Evolutionary conservation across 257 asterid genomes (phyloP).

Genomic region (Solanum chiquidenum): DNA sequence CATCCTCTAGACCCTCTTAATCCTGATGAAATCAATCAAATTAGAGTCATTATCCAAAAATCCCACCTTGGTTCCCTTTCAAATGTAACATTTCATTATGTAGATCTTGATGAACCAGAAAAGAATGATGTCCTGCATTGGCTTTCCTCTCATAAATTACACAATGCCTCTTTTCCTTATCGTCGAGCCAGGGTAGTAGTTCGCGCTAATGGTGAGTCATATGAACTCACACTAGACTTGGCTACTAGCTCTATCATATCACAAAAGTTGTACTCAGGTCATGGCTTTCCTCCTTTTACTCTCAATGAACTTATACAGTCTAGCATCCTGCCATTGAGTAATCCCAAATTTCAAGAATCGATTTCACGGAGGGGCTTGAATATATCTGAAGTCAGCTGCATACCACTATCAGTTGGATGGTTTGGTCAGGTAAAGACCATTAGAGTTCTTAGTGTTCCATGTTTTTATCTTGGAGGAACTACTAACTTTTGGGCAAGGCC

Average conservation of each 20-base stretch:
- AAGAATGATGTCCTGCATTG: conserved; percentile 43
- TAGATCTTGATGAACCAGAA: conserved; percentile 12
- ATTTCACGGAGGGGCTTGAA: conserved; percentile 45
- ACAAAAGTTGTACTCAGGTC: conserved; percentile 25
- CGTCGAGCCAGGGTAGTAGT: conserved; percentile 41
- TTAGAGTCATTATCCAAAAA: conserved; percentile 9
- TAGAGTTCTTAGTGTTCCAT: conserved; percentile 37
- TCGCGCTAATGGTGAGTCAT: conserved; percentile 25
- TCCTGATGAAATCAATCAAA: conserved; percentile 34
- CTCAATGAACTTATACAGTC: conserved; percentile 32
- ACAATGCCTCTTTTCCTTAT: conserved; percentile 10
- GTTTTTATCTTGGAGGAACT: conserved; percentile 50
- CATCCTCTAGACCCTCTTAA: conserved; percentile 71
- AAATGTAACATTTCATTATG: neutral
- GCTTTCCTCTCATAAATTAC: conserved; percentile 11
- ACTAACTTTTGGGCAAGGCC: conserved; percentile 67
- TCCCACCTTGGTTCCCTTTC: conserved; percentile 4
- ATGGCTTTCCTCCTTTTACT: conserved; percentile 53
- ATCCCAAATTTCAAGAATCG: conserved; percentile 38
- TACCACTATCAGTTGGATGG: conserved; percentile 60
- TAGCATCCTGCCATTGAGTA: conserved; percentile 16
- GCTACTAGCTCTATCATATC: conserved; percentile 18
- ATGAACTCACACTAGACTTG: conserved; percentile 39
- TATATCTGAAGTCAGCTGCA: conserved; percentile 44
- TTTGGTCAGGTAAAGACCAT: conserved; percentile 44